Conservation (phyloP, 495 filamentous ascomycete genomes). For the Lepraria neglecta region DNA sequence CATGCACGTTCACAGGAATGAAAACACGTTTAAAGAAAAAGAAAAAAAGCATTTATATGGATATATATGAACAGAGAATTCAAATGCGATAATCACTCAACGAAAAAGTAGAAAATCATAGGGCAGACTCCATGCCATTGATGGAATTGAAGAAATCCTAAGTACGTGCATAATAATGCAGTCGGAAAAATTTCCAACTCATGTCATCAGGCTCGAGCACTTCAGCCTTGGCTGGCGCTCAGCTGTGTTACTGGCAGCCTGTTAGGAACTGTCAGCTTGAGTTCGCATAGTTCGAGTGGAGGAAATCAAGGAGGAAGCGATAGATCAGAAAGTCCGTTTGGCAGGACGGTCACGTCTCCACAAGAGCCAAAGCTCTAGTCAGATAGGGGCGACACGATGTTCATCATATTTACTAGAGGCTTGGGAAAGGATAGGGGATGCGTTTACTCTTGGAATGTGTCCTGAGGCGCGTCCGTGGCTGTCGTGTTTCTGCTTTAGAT, state of each 20-base stretch:
- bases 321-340: slow-evolving; percentile 17
- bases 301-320: not conserved
- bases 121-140: no score
- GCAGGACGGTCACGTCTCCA: slow-evolving; percentile 15
- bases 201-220: no score
- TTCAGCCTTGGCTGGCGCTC: no score
- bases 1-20: slow-evolving; percentile 51
- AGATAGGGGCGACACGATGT: slow-evolving; percentile 16
- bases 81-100: no score
- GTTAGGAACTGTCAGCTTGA: not conserved
- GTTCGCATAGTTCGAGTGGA: not conserved
- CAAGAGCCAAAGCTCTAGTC: slow-evolving; percentile 2
- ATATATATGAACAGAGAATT: no score
- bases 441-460: not conserved
- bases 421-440: not conserved
- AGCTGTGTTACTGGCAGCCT: no score
- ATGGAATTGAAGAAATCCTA: no score
- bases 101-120: no score
- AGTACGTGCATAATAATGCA: no score
- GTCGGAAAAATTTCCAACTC: no score
- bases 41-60: no score
- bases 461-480: not conserved
- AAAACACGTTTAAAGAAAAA: slow-evolving; percentile 48
- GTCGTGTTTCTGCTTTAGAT: not conserved
- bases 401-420: not conserved